Conservation (phyloP, 805 yeast species). For the Yarrowia yakushimensis region DNA sequence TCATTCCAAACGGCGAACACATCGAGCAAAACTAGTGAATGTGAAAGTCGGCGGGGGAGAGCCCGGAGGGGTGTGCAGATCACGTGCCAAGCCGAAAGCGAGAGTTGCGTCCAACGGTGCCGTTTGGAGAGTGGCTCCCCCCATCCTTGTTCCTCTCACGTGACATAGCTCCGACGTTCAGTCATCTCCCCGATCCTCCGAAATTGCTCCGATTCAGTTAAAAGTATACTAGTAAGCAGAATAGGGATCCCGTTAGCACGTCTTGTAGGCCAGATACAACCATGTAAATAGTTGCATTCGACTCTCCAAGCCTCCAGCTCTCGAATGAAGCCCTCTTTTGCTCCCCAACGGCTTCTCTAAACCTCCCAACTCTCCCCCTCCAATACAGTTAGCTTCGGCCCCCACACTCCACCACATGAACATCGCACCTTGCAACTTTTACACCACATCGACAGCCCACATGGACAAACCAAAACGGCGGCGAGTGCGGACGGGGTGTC, state of each 20-base stretch:
- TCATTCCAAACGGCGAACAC: conserved; percentile 18
- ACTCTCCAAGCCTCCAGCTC: background rate
- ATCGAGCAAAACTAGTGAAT: background rate
- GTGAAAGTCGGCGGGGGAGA: background rate
- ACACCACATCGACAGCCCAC: background rate
- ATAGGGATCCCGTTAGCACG: no score
- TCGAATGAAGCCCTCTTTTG: background rate
- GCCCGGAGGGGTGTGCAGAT: no score
- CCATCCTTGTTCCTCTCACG: no score
- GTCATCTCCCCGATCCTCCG: no score
- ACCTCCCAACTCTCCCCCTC: background rate
- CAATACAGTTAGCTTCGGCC: background rate
- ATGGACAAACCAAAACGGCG: conserved; percentile 24
- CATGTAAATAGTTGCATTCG: background rate
- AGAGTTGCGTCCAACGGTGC: no score
- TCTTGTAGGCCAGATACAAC: background rate
- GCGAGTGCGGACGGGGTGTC: conserved; percentile 23
- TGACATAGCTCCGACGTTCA: no score
- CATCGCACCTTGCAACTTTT: background rate
- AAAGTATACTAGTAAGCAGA: no score
- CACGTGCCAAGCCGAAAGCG: no score
- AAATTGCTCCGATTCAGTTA: no score
- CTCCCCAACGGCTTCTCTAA: background rate
- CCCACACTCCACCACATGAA: background rate
- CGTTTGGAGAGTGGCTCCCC: no score